These are phyloP conservation scores for Podospora bellae-mahoneyi DNA, from an alignment of 495 filamentous ascomycete genomes.

Conservation along the genomic window DNA sequence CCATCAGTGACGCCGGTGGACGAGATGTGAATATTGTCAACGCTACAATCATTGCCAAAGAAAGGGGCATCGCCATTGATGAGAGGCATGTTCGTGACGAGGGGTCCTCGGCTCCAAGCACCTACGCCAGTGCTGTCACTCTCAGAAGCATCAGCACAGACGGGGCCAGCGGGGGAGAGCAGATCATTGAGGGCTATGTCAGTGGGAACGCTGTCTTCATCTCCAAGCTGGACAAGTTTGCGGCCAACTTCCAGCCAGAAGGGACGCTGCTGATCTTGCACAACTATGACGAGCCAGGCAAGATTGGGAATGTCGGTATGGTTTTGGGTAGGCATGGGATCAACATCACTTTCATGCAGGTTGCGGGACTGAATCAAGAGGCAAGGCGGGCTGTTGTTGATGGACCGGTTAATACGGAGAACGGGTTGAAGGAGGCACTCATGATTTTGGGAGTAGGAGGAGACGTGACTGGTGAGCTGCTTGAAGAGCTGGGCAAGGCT, in stretches of 20 bases:
- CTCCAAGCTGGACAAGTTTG: constrained; percentile 61
- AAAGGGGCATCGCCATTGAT: constrained; percentile 66
- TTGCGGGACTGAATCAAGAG: constrained; percentile 50
- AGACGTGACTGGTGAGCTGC: constrained; percentile 52
- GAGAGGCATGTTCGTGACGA: constrained; percentile 49
- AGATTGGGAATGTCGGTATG: constrained; percentile 67
- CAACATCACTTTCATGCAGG: constrained; percentile 70
- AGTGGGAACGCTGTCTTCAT: constrained; percentile 58
- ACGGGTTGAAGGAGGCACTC: constrained; percentile 54
- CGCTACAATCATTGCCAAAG: constrained; percentile 62
- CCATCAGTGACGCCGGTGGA: constrained; percentile 55
- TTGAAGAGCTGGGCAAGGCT: constrained; percentile 49
- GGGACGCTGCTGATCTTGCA: constrained; percentile 64
- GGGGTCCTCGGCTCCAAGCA: constrained; percentile 41
- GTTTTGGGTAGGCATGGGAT: constrained; percentile 59
- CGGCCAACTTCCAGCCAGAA: constrained; percentile 58
- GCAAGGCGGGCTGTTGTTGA: constrained; percentile 24
- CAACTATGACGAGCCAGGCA: constrained; percentile 69
- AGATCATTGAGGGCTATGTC: constrained; percentile 63
- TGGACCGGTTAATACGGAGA: constrained; percentile 21
- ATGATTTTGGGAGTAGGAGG: constrained; percentile 70
- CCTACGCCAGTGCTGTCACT: constrained; percentile 61
- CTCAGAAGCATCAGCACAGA: constrained; percentile 36
- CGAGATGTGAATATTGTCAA: constrained; percentile 73
- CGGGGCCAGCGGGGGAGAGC: background rate